Evolutionary conservation across 1,284 basidiomycete genomes (phyloP), one percentile per base, ranked within the genome.

Genomic region (Paramarasmius palmivorus): DNA sequence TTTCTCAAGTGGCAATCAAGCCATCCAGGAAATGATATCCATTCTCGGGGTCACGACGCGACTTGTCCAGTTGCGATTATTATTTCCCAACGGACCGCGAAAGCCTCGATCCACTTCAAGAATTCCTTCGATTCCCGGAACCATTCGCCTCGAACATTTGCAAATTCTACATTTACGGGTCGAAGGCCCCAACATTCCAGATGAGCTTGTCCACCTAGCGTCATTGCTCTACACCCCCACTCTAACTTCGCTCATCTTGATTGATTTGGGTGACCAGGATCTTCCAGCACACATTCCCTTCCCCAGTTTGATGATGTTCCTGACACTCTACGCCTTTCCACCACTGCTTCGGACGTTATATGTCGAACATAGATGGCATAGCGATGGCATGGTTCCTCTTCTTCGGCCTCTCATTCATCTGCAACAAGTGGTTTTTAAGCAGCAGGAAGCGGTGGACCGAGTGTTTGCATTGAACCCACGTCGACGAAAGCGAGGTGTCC

Each of bases 131-230:
- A 61, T 69, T 34, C 57, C 59, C 8, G 60, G 60, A 40, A 63
- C 61, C 19, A 63, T 74, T 22, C 37, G 60, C 10, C 66, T 84
- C 29, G 72, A 73, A n/a, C 63, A 52, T 54, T 71, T 84, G 36
- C 61, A 65, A 38, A 64, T 64, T 22, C 66, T 84, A 36, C 72
- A 73, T 49, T 64, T 84, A 23, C 63, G 68, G 25, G 72, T 79
- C 35, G 72, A 75, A 59, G 71, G 73, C 29, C 64, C 61, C 17
- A 76, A 81, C 58, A 77, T 83, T 42, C 79, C 80, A 44, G 72
- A 73, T 51, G 82, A 84, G 61, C 70, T 83, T 23, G 64, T 71
- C 19, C 68, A 70, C 41, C 64, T 82, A 54, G 64, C 76, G 54
- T 73, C 75, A 42, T 70, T 73, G 54, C 52, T 82, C 17, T 68